phyloP scores from a whole-genome alignment of 257 asterid species.

The Jacaranda copaia region DNA sequence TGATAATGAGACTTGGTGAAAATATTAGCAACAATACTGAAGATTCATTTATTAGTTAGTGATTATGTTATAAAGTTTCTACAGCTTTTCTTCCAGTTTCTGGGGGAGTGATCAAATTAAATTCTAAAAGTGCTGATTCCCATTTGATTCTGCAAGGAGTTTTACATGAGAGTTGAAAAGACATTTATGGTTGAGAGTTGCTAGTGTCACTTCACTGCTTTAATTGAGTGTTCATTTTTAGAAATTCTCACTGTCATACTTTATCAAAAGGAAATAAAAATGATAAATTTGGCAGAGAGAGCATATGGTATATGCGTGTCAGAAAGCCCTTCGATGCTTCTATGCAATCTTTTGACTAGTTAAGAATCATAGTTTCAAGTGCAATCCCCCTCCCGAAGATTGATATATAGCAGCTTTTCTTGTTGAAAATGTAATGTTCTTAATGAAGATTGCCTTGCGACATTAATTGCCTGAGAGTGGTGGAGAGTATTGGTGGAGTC shows the following conservation, averaged over 20 bases:
- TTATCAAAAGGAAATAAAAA: neutral
- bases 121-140: neutral
- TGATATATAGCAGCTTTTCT: conserved; percentile 1
- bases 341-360: conserved; percentile 8
- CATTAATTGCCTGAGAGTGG: conserved; percentile 77
- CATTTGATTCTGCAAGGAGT: neutral
- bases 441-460: conserved; percentile 72
- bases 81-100: neutral
- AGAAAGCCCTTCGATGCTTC: neutral
- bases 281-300: neutral
- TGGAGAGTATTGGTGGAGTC: conserved; percentile 70
- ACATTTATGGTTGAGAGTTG: neutral
- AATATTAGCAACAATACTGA: neutral
- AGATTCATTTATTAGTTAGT: neutral
- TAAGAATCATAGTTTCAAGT: neutral
- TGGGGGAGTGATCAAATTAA: neutral
- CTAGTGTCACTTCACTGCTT: neutral
- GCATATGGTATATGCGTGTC: neutral
- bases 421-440: conserved; percentile 33
- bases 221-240: neutral
- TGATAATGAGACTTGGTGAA: neutral
- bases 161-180: neutral
- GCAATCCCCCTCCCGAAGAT: neutral
- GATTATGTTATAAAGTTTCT: neutral
- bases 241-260: neutral